These are phyloP conservation scores for Puccinia hordei DNA, from an alignment of 1,284 basidiomycete species.

Conservation along the genomic window DNA sequence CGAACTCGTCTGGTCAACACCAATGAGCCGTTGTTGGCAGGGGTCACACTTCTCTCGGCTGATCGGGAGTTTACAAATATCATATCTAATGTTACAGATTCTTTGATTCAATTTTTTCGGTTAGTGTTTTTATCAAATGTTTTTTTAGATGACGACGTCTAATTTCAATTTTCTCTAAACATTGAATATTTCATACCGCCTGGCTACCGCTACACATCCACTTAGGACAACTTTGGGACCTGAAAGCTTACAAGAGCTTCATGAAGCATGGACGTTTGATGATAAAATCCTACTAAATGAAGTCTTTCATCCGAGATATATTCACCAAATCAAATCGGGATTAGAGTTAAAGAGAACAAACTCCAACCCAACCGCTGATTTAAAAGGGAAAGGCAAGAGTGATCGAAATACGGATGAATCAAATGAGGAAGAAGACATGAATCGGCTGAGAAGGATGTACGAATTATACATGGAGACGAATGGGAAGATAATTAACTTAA, in stretches of 20 bases:
- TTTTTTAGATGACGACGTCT: not conserved
- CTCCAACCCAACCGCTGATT: not conserved
- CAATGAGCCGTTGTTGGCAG: conserved; percentile 28
- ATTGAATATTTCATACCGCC: not conserved
- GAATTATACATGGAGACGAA: conserved; percentile 37
- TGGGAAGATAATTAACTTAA: conserved; percentile 33
- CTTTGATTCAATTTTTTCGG: conserved; percentile 30
- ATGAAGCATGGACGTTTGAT: conserved; percentile 46
- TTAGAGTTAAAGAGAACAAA: not conserved
- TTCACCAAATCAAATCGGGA: conserved; percentile 21
- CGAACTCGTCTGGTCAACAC: conserved; percentile 43
- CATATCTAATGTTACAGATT: conserved; percentile 17
- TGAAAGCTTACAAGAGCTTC: conserved; percentile 7
- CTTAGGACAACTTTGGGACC: conserved; percentile 23
- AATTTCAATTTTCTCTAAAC: not conserved
- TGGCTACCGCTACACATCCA: not conserved
- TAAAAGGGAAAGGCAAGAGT: not conserved
- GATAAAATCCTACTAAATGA: conserved; percentile 31
- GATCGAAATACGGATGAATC: not conserved
- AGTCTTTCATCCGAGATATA: conserved; percentile 29
- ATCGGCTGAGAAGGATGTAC: conserved; percentile 30
- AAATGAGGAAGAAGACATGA: not conserved
- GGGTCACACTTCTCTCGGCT: conserved; percentile 19
- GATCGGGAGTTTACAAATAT: conserved; percentile 32
- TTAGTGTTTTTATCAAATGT: not conserved